These are phyloP conservation scores for Pythium aphanidermatum DNA, from an alignment of 352 stramenopile species.

Conservation along the genomic window DNA sequence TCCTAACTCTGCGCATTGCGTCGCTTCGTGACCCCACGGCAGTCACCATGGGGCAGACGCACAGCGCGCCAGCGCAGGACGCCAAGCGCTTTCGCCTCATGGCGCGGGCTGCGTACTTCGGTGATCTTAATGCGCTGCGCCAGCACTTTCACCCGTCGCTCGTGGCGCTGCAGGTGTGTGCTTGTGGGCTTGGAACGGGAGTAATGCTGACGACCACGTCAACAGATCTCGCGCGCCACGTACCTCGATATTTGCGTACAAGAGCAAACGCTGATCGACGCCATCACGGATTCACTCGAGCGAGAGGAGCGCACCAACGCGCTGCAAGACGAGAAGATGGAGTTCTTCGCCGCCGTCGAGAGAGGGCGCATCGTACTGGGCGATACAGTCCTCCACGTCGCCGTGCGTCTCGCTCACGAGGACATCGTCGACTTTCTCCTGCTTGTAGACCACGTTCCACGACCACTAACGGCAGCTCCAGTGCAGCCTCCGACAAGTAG, in stretches of 20 bases:
- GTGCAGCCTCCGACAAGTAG: constrained; percentile 6
- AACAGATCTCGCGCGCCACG: constrained; percentile 67
- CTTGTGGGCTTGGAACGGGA: no score
- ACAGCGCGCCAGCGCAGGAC: constrained; percentile 43
- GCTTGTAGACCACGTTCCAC: constrained; percentile 35
- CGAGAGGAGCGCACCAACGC: constrained; percentile 35
- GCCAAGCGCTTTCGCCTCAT: constrained; percentile 48
- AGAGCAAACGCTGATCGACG: constrained; percentile 46
- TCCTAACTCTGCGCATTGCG: no score
- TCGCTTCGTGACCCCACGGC: no score
- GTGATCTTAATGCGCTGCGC: constrained; percentile 36
- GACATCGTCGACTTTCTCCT: constrained; percentile 59
- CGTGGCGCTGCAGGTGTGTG: constrained; percentile 40
- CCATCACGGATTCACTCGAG: constrained; percentile 53
- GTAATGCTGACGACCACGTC: no score
- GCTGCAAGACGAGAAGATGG: constrained; percentile 71
- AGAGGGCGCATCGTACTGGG: constrained; percentile 47
- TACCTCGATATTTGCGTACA: constrained; percentile 73
- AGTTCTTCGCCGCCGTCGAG: constrained; percentile 65
- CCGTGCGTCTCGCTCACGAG: constrained; percentile 44
- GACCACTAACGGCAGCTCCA: background rate
- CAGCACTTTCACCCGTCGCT: constrained; percentile 36
- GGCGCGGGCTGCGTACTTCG: constrained; percentile 36
- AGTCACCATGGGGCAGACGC: constrained; percentile 65
- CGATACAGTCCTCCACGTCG: constrained; percentile 69